These are phyloP conservation scores for Trichodelitschia bisporula DNA, from an alignment of 495 filamentous ascomycete species.

Conservation along the genomic window DNA sequence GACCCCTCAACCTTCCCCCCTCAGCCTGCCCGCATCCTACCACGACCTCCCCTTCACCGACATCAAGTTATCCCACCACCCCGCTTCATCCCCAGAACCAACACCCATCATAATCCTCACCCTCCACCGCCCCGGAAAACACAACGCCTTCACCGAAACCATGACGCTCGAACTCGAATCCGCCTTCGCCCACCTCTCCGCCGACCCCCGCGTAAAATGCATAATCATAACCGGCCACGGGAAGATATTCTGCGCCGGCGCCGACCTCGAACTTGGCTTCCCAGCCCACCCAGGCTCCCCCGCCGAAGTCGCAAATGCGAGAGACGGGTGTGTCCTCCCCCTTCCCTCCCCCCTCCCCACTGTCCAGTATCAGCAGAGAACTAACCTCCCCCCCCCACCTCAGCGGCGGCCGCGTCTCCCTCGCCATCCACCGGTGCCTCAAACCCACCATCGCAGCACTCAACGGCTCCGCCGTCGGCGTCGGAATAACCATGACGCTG, in stretches of 20 bases:
- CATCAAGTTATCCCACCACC: conserved; percentile 29
- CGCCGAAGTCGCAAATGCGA: too few relatives aligned
- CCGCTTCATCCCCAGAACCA: conserved; percentile 19
- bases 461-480: conserved; percentile 38
- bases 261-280: conserved; percentile 33
- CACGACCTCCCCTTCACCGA: conserved; percentile 20
- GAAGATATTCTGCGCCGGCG: conserved; percentile 38
- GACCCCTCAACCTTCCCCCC: too few relatives aligned
- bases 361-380: background rate
- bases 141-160: conserved; percentile 35
- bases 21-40: conserved; percentile 14
- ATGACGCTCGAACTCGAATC: conserved; percentile 30
- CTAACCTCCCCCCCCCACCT: conserved; percentile 2
- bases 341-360: too few relatives aligned
- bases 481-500: conserved; percentile 44
- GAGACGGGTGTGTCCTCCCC: too few relatives aligned
- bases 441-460: conserved; percentile 42
- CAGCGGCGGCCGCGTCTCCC: conserved; percentile 27
- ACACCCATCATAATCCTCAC: conserved; percentile 31
- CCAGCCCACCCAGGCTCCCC: conserved; percentile 21
- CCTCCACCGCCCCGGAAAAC: conserved; percentile 28
- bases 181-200: conserved; percentile 27
- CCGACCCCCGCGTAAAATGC: conserved; percentile 25
- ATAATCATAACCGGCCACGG: conserved; percentile 34
- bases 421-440: conserved; percentile 34